Evolutionary conservation across 2,329 filamentous ascomycete species (phyloP), one percentile per base, ranked within the genome.

Genomic region (Epichloe uncinata): DNA sequence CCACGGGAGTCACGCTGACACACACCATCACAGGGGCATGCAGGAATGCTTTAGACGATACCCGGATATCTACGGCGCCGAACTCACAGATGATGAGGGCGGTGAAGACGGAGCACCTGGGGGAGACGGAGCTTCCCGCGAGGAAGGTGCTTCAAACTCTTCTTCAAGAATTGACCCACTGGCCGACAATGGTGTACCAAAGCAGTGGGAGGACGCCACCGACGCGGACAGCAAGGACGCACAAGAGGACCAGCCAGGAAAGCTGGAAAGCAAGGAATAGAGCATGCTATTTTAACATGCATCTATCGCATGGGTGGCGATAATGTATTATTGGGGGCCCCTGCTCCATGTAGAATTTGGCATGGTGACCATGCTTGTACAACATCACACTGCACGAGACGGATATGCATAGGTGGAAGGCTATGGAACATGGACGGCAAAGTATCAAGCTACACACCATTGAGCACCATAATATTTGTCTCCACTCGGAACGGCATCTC

Each of bases 41-140:
- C 93, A 97, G 73, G 84, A 91, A 61, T 98, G 93, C 74, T 98
- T 98, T 78, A 81, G 89, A 59, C 73, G 82, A 65, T 86, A 96
- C 67, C 93, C 93, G 18, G 93, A 97, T 42, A 77, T 96, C 53
- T 98, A 98, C 68, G 90, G 89, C 53, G 78, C 85, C 42, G 91
- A 97, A 66, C 74, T 96, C 16, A 83, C 85, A 35, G 85, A 89
- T 45, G 89, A 94, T 47, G 81, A 84, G 34, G 67, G 68, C 34
- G 66, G 63, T 18, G 63, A 18, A 18, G 16, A 18, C 16, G 16
- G 16, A 18, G 16, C 16, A 18, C 16, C 16, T 18, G 16, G 16
- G 16, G 16, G 16, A 18, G 16, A 18, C 16, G 16, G 52, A 26
- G 47, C 44, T n/a, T 40, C 52, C 3, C 52, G 51, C 7, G 52